Evolutionary conservation across 192 early-diverging fungal genomes (phyloP).

Genomic region (Coemansia sp.): DNA sequence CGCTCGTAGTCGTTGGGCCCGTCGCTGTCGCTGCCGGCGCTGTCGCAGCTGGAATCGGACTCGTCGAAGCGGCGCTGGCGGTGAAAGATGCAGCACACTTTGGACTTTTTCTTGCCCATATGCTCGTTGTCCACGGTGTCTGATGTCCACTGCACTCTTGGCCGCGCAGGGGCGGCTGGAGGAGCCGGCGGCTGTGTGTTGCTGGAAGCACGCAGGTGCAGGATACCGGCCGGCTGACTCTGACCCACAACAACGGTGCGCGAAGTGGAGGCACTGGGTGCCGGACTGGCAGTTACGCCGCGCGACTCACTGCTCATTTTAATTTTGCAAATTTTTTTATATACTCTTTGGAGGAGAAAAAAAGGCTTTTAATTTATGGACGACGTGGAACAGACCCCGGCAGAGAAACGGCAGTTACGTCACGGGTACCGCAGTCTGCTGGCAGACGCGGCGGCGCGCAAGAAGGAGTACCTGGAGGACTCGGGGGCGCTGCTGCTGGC

Average conservation of each 20-base stretch:
- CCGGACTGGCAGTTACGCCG: not conserved
- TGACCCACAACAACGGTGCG: slow-evolving; percentile 23
- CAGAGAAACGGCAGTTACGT: slow-evolving; percentile 32
- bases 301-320: slow-evolving; percentile 1
- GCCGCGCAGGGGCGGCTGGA: slow-evolving; percentile 1
- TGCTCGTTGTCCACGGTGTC: slow-evolving; percentile 55
- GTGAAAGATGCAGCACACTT: slow-evolving; percentile 55
- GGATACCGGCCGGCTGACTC: slow-evolving; percentile 9
- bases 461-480: slow-evolving; percentile 44
- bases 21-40: slow-evolving; percentile 13
- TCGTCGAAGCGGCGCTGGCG: slow-evolving; percentile 47
- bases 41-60: slow-evolving; percentile 27
- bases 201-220: slow-evolving; percentile 21
- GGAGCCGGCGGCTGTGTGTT: not conserved
- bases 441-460: slow-evolving; percentile 35
- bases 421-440: slow-evolving; percentile 47
- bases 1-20: slow-evolving; percentile 54
- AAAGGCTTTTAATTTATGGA: not conserved
- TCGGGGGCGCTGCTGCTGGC: slow-evolving; percentile 24
- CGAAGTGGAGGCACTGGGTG: slow-evolving; percentile 11
- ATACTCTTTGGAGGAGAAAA: no score
- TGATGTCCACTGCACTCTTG: slow-evolving; percentile 44
- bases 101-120: slow-evolving; percentile 48
- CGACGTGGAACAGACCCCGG: slow-evolving; percentile 9
- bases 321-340: no score